These are phyloP conservation scores for Didymosphaeria variabile DNA, from an alignment of 2,329 filamentous ascomycete species.

Conservation along the genomic window DNA sequence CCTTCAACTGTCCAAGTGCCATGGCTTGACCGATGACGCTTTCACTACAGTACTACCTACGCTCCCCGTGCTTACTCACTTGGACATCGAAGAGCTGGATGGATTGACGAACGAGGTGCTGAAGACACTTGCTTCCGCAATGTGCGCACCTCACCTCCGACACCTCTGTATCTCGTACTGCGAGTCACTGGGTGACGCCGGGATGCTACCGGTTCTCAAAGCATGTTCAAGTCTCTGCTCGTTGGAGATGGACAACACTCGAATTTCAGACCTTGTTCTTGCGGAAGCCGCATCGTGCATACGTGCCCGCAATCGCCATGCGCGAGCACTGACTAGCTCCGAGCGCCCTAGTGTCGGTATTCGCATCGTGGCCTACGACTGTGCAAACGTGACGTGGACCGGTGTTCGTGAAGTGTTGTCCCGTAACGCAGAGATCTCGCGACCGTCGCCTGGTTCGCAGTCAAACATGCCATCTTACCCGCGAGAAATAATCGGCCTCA, in stretches of 20 bases:
- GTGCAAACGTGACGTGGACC: conserved; percentile 90
- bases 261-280: conserved; percentile 85
- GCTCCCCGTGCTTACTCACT: conserved; percentile 78
- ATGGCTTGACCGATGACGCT: conserved; percentile 75
- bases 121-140: conserved; percentile 77
- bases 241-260: conserved; percentile 92
- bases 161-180: conserved; percentile 93
- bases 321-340: conserved; percentile 40
- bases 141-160: conserved; percentile 74
- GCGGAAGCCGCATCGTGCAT: conserved; percentile 86
- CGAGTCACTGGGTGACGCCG: conserved; percentile 81
- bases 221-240: conserved; percentile 73
- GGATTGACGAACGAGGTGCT: conserved; percentile 79
- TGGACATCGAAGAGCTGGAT: conserved; percentile 88
- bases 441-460: conserved; percentile 49
- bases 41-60: conserved; percentile 78
- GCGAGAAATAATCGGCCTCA: conserved; percentile 81
- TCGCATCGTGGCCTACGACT: conserved; percentile 87
- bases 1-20: conserved; percentile 81
- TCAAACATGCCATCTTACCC: conserved; percentile 65
- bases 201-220: conserved; percentile 84
- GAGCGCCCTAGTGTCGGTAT: conserved; percentile 65
- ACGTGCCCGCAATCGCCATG: conserved; percentile 67
- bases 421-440: conserved; percentile 79
- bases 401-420: conserved; percentile 87